Conservation (phyloP, 345 rosid genomes). For the Crucihimalaya himalaica region DNA sequence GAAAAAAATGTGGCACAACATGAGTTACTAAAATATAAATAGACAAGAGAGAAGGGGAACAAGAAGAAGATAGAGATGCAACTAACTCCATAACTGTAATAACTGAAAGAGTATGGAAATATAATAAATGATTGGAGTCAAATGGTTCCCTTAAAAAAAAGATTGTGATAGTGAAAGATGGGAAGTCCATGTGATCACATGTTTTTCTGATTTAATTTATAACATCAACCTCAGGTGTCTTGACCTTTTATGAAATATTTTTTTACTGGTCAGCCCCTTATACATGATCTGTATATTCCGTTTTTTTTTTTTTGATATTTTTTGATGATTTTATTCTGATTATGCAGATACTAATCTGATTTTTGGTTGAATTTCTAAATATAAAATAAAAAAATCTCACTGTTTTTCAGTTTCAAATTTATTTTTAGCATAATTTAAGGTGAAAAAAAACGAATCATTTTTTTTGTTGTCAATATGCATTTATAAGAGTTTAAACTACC, state of each 20-base stretch:
- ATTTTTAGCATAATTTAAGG: background rate
- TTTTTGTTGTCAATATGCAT: no score
- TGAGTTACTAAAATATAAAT: background rate
- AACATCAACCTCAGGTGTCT: conserved; percentile 42
- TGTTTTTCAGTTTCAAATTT: no score
- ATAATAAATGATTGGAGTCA: conserved; percentile 46
- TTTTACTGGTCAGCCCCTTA: conserved; percentile 31
- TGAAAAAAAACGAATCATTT: no score
- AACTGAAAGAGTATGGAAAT: conserved; percentile 57
- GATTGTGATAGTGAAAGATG: conserved; percentile 50
- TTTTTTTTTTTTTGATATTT: background rate
- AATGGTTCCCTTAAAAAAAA: conserved; percentile 29
- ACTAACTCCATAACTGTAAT: conserved; percentile 66
- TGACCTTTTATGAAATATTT: conserved; percentile 19
- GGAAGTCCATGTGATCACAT: conserved; percentile 62
- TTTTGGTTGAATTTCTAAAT: background rate
- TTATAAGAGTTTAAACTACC: no score
- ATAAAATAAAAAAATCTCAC: background rate
- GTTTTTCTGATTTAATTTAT: conserved; percentile 37
- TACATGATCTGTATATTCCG: background rate
- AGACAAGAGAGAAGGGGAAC: background rate
- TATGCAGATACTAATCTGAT: background rate
- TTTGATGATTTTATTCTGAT: conserved; percentile 7
- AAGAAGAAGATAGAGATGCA: conserved; percentile 35
- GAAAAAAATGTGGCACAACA: background rate